Base-by-base conservation (phyloP, 257 asterid genomes). In the Craterostigma plantagineum region DNA sequence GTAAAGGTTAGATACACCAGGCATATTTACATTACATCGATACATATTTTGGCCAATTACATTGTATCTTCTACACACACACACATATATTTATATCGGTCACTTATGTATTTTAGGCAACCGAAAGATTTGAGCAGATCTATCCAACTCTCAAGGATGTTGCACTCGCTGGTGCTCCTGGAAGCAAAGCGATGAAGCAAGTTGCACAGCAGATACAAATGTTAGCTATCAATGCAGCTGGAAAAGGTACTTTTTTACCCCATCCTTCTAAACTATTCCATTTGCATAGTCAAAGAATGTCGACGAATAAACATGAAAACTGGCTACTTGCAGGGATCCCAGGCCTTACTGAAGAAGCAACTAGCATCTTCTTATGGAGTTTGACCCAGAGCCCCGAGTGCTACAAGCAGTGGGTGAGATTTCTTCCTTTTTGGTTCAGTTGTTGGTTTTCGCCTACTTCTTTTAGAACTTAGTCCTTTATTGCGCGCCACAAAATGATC, bases 151-250 rank as follows among this genome's bases (percentile, higher is more conserved):
- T 86, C 37, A 73, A 71, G 59, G 87, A 75, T 54, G 76, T 77
- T 44, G 83, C 96, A 14, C 81, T 86, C 52, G 81, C 94, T 53
- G 96, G 96, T 63, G 55, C 91, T 38, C 72, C 75, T 9, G 85
- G 94, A 53, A 81, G 96, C 76, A 79, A 76, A 63, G 86, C 81
- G 43, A 73, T 79, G 79, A 83, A 67, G 67, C 95, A 73, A 65
- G 77, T 76, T 9, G 58, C 91, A 6, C 77, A 34, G 38, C 79
- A 73, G 76, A 69, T 76, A 53, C 77, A 69, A 46, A 14, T 56
- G 54, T 12, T 79, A 39, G 65, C 70, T 10, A 53, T 76, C 30
- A 76, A 69, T 66, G 69, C 83, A 43, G 71, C 78, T 42, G 77
- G 68, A 46, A 83, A 72, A 76, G 93, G 94, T 79, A 55, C 47